Conservation (phyloP, 139 green algal species). For the Chlorokybus atmophyticus region DNA sequence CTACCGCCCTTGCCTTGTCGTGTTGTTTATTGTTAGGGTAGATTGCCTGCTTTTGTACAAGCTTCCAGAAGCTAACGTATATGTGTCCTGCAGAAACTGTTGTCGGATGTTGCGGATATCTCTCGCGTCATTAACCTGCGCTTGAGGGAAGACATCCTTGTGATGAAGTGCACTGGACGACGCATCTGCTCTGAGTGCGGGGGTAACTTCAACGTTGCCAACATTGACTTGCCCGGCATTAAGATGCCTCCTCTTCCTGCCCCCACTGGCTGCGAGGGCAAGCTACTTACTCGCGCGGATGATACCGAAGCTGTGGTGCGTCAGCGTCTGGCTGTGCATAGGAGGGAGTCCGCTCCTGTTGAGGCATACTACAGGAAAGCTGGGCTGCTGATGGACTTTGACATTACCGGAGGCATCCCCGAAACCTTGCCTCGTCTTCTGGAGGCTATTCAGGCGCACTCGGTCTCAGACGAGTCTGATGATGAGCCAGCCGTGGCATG, state of each 20-base stretch:
- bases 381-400: slow-evolving; percentile 73
- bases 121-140: slow-evolving; percentile 74
- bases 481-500: too few species aligned
- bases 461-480: too few species aligned
- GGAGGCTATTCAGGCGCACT: slow-evolving; percentile 17
- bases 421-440: slow-evolving; percentile 75
- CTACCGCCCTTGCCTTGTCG: too few species aligned
- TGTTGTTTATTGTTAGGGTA: too few species aligned
- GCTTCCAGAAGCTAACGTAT: too few species aligned
- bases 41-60: too few species aligned
- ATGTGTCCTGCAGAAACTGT: slow-evolving; percentile 33
- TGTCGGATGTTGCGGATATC: slow-evolving; percentile 46
- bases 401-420: slow-evolving; percentile 84
- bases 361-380: slow-evolving; percentile 65
- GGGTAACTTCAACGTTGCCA: slow-evolving; percentile 87
- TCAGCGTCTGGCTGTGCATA: slow-evolving; percentile 59
- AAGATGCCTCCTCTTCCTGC: slow-evolving; percentile 77
- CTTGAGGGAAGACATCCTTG: slow-evolving; percentile 73
- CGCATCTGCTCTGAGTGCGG: slow-evolving; percentile 79
- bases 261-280: slow-evolving; percentile 48
- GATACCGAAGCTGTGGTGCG: slow-evolving; percentile 73
- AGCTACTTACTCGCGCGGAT: slow-evolving; percentile 64
- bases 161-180: slow-evolving; percentile 62
- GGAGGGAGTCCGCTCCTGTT: slow-evolving; percentile 45
- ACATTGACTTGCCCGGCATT: slow-evolving; percentile 77